Percentiles rank a stretch among this genome's conserved stretches.
Evolutionary conservation across 1,284 basidiomycete genomes (phyloP).

Genomic region (Xanthoconium separans): DNA sequence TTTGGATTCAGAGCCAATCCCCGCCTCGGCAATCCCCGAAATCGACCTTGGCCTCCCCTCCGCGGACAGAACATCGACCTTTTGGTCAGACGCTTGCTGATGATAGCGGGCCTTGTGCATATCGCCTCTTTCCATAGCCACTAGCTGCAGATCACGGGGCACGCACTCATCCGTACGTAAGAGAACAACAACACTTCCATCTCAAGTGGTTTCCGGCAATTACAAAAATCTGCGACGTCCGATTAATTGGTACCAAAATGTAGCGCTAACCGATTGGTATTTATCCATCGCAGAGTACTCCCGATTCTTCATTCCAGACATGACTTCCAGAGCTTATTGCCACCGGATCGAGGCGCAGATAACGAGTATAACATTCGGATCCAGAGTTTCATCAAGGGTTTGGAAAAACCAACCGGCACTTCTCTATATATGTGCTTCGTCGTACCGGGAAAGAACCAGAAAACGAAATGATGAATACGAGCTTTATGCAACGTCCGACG

Average conservation of each 20-base stretch:
- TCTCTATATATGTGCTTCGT: not conserved
- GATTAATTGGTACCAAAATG: no score
- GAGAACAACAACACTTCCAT: not conserved
- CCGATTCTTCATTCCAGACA: not conserved
- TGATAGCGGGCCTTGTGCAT: no score
- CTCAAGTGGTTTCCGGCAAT: not conserved
- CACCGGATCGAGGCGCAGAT: slow-evolving; percentile 15
- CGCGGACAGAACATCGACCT: slow-evolving; percentile 13
- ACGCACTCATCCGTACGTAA: slow-evolving; percentile 17
- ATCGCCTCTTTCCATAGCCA: not conserved
- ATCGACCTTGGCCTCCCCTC: not conserved
- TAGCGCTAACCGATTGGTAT: not conserved
- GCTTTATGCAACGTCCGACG: not conserved
- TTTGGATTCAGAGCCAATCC: not conserved
- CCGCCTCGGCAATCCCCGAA: slow-evolving; percentile 4
- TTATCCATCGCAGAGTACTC: not conserved
- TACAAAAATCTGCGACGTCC: no score
- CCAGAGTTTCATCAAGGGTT: not conserved
- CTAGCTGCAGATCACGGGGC: not conserved
- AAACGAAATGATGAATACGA: slow-evolving; percentile 7
- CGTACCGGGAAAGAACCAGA: not conserved
- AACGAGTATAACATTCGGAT: slow-evolving; percentile 5
- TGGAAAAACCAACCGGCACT: not conserved
- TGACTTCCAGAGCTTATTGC: slow-evolving; percentile 19
- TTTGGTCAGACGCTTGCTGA: slow-evolving; percentile 6